Conservation (phyloP, 1,139 yeast species). For the Arxiozyma telluris region DNA sequence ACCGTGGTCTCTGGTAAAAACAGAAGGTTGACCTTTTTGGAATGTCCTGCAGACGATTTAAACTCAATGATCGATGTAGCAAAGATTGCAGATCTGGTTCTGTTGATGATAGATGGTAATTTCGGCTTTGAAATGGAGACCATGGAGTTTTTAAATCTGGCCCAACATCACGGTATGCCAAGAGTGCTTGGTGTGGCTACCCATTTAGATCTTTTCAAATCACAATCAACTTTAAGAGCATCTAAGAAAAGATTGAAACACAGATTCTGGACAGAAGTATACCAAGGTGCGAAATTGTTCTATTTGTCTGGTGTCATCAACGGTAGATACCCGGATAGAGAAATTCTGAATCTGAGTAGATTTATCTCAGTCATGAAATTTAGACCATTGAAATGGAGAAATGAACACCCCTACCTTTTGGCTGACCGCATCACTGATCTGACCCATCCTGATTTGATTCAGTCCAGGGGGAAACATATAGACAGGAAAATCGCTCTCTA, state of each 20-base stretch:
- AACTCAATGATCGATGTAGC: constrained; percentile 96
- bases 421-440: constrained; percentile 93
- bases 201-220: constrained; percentile 87
- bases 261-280: constrained; percentile 98
- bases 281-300: constrained; percentile 94
- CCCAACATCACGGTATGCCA: constrained; percentile 99
- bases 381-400: constrained; percentile 96
- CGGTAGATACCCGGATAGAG: constrained; percentile 97
- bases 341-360: constrained; percentile 80
- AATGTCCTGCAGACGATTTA: constrained; percentile 76
- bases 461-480: constrained; percentile 60
- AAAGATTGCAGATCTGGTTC: constrained; percentile 85
- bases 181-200: constrained; percentile 93
- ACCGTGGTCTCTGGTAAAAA: constrained; percentile 97
- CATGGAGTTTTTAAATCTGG: constrained; percentile 93
- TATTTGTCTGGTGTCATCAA: constrained; percentile 92
- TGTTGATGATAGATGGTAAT: constrained; percentile 88
- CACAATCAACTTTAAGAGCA: constrained; percentile 81
- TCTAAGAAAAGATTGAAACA: constrained; percentile 88
- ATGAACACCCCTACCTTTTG: constrained; percentile 89
- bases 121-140: constrained; percentile 99
- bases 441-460: constrained; percentile 81
- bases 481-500: constrained; percentile 87
- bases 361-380: constrained; percentile 96
- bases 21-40: constrained; percentile 85